Evolutionary conservation across 805 yeast genomes (phyloP).

Genomic region (Metschnikowia santaceciliae): DNA sequence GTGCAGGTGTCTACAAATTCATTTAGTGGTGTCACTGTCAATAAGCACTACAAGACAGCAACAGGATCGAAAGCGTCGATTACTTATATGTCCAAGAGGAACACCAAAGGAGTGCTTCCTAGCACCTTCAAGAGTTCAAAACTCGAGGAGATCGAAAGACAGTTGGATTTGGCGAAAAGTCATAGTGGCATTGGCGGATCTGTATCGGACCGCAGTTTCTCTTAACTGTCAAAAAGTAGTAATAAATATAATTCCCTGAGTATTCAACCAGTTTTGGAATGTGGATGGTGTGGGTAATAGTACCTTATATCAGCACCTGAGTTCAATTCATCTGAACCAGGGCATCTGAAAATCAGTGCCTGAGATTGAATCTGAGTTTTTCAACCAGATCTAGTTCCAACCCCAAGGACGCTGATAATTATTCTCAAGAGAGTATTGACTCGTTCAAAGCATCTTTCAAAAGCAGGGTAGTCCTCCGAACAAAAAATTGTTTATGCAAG

Average conservation of each 20-base stretch:
- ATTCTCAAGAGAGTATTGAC: conserved; percentile 9
- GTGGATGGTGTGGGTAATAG: background rate
- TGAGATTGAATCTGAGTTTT: background rate
- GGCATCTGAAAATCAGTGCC: background rate
- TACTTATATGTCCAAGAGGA: conserved; percentile 44
- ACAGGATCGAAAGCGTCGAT: conserved; percentile 57
- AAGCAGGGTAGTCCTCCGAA: conserved; percentile 34
- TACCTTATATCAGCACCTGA: background rate
- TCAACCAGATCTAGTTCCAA: conserved; percentile 1
- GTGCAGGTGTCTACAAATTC: conserved; percentile 39
- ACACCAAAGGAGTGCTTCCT: conserved; percentile 19
- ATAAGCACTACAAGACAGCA: conserved; percentile 51
- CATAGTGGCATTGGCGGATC: conserved; percentile 8
- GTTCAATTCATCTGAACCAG: background rate
- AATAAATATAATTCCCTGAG: background rate
- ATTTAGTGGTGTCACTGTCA: conserved; percentile 48
- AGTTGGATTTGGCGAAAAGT: conserved; percentile 20
- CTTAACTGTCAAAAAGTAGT: background rate
- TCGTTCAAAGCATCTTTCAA: conserved; percentile 14
- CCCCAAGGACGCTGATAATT: background rate
- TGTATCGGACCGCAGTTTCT: conserved; percentile 5
- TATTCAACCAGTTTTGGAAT: background rate
- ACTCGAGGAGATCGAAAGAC: conserved; percentile 25
- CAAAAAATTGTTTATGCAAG: conserved; percentile 28
- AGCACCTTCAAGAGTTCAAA: conserved; percentile 23